Conservation (phyloP, 2,329 filamentous ascomycete genomes). For the Metarhizium rileyi region DNA sequence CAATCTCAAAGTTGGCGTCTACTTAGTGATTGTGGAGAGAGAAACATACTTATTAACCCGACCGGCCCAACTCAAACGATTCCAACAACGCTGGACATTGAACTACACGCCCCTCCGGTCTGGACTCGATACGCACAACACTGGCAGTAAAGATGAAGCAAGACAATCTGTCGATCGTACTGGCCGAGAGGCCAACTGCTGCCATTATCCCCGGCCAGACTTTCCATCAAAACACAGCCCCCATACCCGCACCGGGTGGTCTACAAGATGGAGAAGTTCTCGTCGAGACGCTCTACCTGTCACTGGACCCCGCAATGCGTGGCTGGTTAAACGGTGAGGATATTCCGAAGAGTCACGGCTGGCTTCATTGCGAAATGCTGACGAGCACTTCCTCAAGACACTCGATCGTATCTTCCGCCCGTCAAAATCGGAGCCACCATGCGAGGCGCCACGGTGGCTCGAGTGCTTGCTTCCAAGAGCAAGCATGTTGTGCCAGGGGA, state of each 20-base stretch:
- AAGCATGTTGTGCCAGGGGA: constrained; percentile 44
- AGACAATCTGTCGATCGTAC: constrained; percentile 42
- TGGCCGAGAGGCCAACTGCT: constrained; percentile 52
- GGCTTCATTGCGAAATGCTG: neutral
- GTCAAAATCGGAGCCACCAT: constrained; percentile 59
- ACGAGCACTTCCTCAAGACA: constrained; percentile 21
- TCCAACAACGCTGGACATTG: no score
- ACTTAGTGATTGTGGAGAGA: neutral
- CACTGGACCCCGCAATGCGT: constrained; percentile 68
- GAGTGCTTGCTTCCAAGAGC: constrained; percentile 52
- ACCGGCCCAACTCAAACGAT: no score
- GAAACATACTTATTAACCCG: no score
- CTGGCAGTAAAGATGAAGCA: constrained; percentile 25
- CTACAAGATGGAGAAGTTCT: constrained; percentile 58
- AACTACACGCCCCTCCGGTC: neutral
- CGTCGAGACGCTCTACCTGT: constrained; percentile 51
- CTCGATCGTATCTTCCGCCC: constrained; percentile 54
- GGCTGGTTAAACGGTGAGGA: constrained; percentile 53
- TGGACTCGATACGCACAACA: neutral
- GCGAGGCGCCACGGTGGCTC: constrained; percentile 52
- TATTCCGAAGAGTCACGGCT: neutral
- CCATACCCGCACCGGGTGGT: constrained; percentile 39
- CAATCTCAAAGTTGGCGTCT: no score
- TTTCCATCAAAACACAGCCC: constrained; percentile 43
- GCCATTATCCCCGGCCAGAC: constrained; percentile 56